These are phyloP conservation scores for Panicum hallii DNA, from an alignment of 202 grass and related monocot genomes.

Conservation along the genomic window DNA sequence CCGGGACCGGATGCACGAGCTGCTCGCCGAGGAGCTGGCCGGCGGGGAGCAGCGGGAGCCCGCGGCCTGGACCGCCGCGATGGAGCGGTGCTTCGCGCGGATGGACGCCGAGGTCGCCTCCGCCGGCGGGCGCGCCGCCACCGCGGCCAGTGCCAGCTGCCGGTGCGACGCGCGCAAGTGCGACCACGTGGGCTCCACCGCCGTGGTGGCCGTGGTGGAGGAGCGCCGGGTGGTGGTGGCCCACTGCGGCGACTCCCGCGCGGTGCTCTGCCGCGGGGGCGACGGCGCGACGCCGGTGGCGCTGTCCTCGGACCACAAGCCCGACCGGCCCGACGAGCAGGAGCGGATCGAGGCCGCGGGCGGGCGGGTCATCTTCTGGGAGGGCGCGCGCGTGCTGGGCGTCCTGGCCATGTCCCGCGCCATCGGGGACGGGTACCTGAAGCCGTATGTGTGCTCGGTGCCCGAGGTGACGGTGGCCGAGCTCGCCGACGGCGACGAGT, in stretches of 20 bases:
- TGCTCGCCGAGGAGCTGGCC: constrained; percentile 55
- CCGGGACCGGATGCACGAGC: constrained; percentile 66
- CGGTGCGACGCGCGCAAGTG: constrained; percentile 62
- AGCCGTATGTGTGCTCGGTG: constrained; percentile 53
- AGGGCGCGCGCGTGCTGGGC: constrained; percentile 69
- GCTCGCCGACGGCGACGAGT: constrained; percentile 54
- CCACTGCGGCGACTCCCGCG: constrained; percentile 70
- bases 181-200: constrained; percentile 67
- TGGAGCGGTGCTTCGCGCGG: constrained; percentile 63
- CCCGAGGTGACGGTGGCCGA: constrained; percentile 68
- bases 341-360: constrained; percentile 60
- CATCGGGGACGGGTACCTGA: constrained; percentile 72
- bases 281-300: background rate
- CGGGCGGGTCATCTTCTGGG: constrained; percentile 74
- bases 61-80: background rate
- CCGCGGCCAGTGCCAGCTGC: constrained; percentile 31
- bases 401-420: constrained; percentile 75
- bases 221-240: constrained; percentile 38
- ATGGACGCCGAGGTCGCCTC: constrained; percentile 53
- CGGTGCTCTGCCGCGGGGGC: constrained; percentile 60
- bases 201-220: constrained; percentile 65
- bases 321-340: constrained; percentile 72
- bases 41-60: background rate
- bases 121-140: background rate
- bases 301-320: constrained; percentile 73